phyloP scores from a whole-genome alignment of 257 asterid genomes.

The Nicotiana paniculata region DNA sequence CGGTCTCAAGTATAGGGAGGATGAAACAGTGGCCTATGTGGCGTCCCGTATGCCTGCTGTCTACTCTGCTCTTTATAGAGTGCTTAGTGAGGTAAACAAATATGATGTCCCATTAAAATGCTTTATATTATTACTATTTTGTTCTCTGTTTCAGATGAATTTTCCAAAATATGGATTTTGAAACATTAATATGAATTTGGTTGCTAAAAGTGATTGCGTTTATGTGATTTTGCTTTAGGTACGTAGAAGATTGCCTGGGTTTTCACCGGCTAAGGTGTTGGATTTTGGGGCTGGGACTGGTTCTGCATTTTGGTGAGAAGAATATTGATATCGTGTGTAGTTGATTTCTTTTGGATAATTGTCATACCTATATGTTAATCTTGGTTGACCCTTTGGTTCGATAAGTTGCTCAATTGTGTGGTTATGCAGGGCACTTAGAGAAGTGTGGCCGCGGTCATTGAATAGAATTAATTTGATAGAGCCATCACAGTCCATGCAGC shows the following conservation, averaged over 20 bases:
- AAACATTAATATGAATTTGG: not conserved
- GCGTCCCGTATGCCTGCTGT: slow-evolving; percentile 99
- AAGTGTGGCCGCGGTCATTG: slow-evolving; percentile 85
- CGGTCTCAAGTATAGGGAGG: slow-evolving; percentile 75
- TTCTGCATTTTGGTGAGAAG: slow-evolving; percentile 88
- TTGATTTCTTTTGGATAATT: not conserved
- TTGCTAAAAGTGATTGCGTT: slow-evolving; percentile 5
- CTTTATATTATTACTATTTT: not conserved
- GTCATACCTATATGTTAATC: not conserved
- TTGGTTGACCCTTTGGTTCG: not conserved
- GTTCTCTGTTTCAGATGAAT: not conserved
- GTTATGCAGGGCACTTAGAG: slow-evolving; percentile 73
- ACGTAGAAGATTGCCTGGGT: slow-evolving; percentile 72
- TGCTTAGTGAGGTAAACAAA: slow-evolving; percentile 70
- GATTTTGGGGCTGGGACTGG: slow-evolving; percentile 99
- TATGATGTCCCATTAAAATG: not conserved
- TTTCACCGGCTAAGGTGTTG: slow-evolving; percentile 73
- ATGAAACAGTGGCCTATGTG: slow-evolving; percentile 76
- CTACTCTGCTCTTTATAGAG: slow-evolving; percentile 73
- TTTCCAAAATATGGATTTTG: not conserved
- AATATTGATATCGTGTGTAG: not conserved
- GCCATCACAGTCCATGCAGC: slow-evolving; percentile 98
- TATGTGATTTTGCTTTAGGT: slow-evolving; percentile 38
- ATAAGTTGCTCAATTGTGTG: slow-evolving; percentile 3
- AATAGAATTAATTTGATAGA: slow-evolving; percentile 76